Evolutionary conservation across 257 asterid genomes (phyloP), one percentile per base, ranked within the genome.

Genomic region (Buddleja alternifolia): DNA sequence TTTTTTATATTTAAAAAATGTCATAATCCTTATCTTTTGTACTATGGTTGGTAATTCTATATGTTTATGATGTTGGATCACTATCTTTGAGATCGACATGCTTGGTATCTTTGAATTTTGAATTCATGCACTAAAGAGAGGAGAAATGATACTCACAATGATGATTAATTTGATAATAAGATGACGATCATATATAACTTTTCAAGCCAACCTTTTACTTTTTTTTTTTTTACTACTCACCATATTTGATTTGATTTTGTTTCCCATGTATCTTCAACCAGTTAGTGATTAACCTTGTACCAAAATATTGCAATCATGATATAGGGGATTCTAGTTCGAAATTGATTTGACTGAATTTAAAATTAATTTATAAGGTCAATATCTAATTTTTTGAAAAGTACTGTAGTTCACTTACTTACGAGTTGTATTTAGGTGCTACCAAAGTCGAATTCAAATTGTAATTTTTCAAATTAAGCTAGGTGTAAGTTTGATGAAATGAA

Each of bases 61-160:
- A 23, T 67, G 10, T 4, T 3, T 19, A 45, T 55, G 17, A 47
- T 17, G 58, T 23, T 2, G 25, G 3, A 32, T 73, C 74, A 48
- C 50, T 52, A 67, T 61, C 79, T 74, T 10, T 60, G 10, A 32
- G 71, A 67, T 10, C 52, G 10, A 32, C 66, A 67, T 67, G 52
- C 10, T 24, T 60, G 60, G 71, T 42, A 74, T 67, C 74, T 69
- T 75, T 75, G 79, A 75, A 67, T 29, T 59, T 75, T 75, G 75
- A 75, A 61, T 75, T 68, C 61, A 32, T 0, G 32, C 14, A 42
- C 45, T 61, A 53, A 15, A 58, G 36, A 24, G 21, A 66, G 14
- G 67, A 32, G 66, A 74, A 67, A 68, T 10, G 12, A 39, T 32
- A 50, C 37, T n/a, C 6, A 61, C n/a, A 15, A 23, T 42, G 36